Evolutionary conservation across 306 rosid genomes (phyloP), one percentile per base, ranked within the genome.

Genomic region (Cajanus cajan): DNA sequence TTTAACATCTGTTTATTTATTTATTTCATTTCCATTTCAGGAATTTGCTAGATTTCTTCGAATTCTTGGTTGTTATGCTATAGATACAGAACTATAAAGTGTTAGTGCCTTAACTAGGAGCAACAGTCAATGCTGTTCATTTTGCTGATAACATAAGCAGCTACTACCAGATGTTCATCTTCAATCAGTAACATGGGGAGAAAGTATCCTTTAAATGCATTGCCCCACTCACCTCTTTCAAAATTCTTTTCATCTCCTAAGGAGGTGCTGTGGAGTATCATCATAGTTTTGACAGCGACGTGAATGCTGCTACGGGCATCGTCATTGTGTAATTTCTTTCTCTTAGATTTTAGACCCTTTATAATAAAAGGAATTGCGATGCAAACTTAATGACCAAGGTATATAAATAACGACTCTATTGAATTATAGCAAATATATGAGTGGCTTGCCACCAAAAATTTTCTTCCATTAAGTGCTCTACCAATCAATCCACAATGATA

Each of bases 11-110:
- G 51, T 47, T 55, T 14, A 31, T 41, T 9, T 41, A 41, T 37
- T 55, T 31, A 44, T 18, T 13, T 36, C 19, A n/a, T 72, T 74
- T 74, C 45, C 70, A 54, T 48, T 79, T 80, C 90, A 93, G 98
- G 98, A 93, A 78, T 81, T 89, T 81, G 88, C 90, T 0, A 70
- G 85, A 47, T 93, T 93, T 88, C 86, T 90, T 79, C 94, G 94
- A 5, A 86, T 93, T 61, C 93, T 93, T 50, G 98, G 96, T 48
- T 76, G 90, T 80, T 91, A 92, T 80, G 92, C 90, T 0, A 87
- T 86, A 76, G 90, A 87, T 80, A 73, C 79, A 41, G 62, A 25
- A 73, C 74, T 66, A 37, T 85, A 81, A 66, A 78, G 73, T 51
- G n/a, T 43, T 59, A 19, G 11, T 14, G 73, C 12, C 24, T 24